These are phyloP conservation scores for Cerioporus squamosus DNA, from an alignment of 1,284 basidiomycete genomes.

Conservation along the genomic window DNA sequence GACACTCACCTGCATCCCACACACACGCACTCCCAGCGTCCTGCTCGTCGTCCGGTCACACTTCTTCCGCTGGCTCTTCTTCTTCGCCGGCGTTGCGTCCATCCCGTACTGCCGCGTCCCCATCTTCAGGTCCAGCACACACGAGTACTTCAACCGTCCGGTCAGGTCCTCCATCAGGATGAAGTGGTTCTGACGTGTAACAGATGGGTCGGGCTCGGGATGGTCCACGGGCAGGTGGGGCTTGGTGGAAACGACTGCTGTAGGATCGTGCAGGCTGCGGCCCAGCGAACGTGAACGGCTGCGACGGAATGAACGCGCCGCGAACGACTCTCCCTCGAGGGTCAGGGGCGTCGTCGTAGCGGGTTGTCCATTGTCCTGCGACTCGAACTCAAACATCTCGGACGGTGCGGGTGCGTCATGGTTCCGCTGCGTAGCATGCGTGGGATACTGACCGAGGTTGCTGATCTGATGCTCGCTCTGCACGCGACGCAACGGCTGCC, in stretches of 20 bases:
- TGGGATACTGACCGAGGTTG: constrained; percentile 19
- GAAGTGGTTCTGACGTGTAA: constrained; percentile 93
- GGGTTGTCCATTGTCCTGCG: constrained; percentile 25
- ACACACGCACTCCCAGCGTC: constrained; percentile 90
- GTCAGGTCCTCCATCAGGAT: constrained; percentile 99
- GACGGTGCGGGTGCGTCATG: constrained; percentile 22
- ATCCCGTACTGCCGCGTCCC: constrained; percentile 98
- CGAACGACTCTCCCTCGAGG: constrained; percentile 25
- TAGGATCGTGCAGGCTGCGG: constrained; percentile 4
- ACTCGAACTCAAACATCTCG: constrained; percentile 56
- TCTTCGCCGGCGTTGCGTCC: constrained; percentile 91
- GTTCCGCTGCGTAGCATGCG: constrained; percentile 14
- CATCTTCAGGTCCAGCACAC: constrained; percentile 99
- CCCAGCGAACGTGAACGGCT: constrained; percentile 60
- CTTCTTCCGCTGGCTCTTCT: constrained; percentile 98
- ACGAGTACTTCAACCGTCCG: constrained; percentile 91
- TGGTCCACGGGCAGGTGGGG: constrained; percentile 29
- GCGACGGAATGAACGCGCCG: constrained; percentile 44
- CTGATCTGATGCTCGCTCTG: constrained; percentile 54
- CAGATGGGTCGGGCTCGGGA: constrained; percentile 36
- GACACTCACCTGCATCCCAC: constrained; percentile 94
- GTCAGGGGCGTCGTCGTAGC: background rate
- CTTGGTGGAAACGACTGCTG: background rate
- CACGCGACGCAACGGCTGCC: constrained; percentile 54
- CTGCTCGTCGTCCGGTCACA: constrained; percentile 96